phyloP scores from a whole-genome alignment of 352 stramenopile species.

The Globisporangium spiculum region DNA sequence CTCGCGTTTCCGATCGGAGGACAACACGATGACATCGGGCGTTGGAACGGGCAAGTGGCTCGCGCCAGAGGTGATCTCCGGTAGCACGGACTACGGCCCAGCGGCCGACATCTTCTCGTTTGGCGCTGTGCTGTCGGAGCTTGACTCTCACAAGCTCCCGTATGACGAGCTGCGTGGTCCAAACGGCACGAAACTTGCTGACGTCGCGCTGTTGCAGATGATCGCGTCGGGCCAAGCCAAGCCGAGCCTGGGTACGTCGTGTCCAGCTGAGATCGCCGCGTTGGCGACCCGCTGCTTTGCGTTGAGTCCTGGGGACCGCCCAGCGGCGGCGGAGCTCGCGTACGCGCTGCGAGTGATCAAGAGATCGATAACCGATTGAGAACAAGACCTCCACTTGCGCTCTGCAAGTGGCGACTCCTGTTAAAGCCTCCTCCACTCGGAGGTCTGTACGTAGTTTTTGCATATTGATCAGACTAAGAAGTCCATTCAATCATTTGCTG shows the following conservation, averaged over 20 bases:
- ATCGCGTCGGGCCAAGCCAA: constrained; percentile 26
- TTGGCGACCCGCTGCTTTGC: constrained; percentile 3
- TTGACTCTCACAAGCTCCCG: constrained; percentile 39
- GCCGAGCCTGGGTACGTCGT: constrained; percentile 24
- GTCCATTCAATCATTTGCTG: too few species aligned
- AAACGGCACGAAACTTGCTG: constrained; percentile 23
- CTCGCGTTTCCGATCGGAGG: constrained; percentile 37
- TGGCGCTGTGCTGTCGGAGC: constrained; percentile 37
- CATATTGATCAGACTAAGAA: too few species aligned
- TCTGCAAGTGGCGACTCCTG: too few species aligned
- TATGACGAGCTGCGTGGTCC: constrained; percentile 28
- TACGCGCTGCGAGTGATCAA: background rate
- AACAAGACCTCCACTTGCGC: too few species aligned
- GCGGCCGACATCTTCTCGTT: constrained; percentile 40
- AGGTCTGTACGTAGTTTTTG: too few species aligned
- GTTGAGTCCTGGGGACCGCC: background rate
- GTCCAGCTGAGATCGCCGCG: background rate
- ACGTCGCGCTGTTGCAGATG: constrained; percentile 39
- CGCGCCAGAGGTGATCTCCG: constrained; percentile 39
- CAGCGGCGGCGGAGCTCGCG: background rate
- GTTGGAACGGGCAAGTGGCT: constrained; percentile 28
- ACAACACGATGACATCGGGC: constrained; percentile 47
- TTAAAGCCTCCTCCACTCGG: too few species aligned
- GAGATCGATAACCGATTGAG: too few species aligned
- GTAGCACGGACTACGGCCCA: constrained; percentile 22